phyloP scores from a whole-genome alignment of 805 yeast genomes.

The Maudiozyma pseudohumilis region DNA sequence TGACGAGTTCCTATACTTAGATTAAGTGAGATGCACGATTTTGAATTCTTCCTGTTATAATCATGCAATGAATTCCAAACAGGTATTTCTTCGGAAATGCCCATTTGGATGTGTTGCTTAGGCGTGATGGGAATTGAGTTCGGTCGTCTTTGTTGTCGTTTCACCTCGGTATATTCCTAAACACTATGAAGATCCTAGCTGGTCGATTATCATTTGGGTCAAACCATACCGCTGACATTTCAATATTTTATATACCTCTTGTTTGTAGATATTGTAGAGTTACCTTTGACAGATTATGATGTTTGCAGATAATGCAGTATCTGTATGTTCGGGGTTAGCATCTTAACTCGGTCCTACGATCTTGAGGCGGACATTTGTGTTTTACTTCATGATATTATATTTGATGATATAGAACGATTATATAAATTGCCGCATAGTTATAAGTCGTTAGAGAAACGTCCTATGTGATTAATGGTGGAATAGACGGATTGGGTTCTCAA shows the following conservation, averaged over 20 bases:
- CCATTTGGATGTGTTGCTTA: background rate
- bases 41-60: slow-evolving; percentile 27
- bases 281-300: too few relatives aligned
- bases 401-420: too few relatives aligned
- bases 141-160: slow-evolving; percentile 46
- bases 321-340: too few relatives aligned
- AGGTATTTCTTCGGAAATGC: slow-evolving; percentile 11
- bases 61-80: background rate
- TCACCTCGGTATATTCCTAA: slow-evolving; percentile 98
- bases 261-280: background rate
- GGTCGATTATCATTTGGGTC: slow-evolving; percentile 97
- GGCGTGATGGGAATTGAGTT: slow-evolving; percentile 39
- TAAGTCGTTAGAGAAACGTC: too few relatives aligned
- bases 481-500: slow-evolving; percentile 93
- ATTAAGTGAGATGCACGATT: slow-evolving; percentile 43
- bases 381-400: too few relatives aligned
- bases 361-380: too few relatives aligned
- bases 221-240: slow-evolving; percentile 98
- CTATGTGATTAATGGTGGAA: slow-evolving; percentile 78
- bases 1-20: slow-evolving; percentile 81
- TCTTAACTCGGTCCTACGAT: too few relatives aligned
- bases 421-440: too few relatives aligned
- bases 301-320: too few relatives aligned
- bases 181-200: slow-evolving; percentile 87
- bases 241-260: slow-evolving; percentile 3